Evolutionary conservation across 345 rosid species (phyloP).

Genomic region (Jatropha curcas): DNA sequence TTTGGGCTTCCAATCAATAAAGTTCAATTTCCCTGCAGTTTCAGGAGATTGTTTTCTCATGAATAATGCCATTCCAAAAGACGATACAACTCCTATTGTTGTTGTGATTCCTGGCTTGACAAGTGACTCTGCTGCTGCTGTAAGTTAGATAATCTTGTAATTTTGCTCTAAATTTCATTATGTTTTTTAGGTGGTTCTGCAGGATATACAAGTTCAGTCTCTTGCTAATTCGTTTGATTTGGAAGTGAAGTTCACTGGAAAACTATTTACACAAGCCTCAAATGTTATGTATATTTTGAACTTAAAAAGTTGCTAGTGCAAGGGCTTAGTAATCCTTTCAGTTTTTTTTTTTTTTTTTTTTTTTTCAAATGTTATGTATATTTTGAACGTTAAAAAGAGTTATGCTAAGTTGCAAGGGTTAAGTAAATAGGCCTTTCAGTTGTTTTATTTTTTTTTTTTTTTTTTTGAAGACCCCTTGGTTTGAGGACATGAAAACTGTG

Average conservation of each 20-base stretch:
- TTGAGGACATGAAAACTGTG: too few relatives aligned
- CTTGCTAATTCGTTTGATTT: not conserved
- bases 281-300: not conserved
- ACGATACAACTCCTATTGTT: conserved; percentile 55
- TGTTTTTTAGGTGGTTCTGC: not conserved
- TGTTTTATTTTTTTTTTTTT: too few relatives aligned
- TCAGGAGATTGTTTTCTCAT: conserved; percentile 22
- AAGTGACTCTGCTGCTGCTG: conserved; percentile 67
- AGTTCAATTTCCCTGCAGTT: conserved; percentile 30
- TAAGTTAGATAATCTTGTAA: conserved; percentile 35
- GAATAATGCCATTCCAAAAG: conserved; percentile 35
- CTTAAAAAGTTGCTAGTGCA: not conserved
- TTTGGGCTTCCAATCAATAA: conserved; percentile 5
- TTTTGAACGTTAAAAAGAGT: too few relatives aligned
- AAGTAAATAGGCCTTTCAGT: too few relatives aligned
- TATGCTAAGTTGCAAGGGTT: too few relatives aligned
- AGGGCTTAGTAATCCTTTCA: not conserved
- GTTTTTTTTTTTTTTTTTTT: too few relatives aligned
- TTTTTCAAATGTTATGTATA: too few relatives aligned
- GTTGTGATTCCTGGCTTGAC: conserved; percentile 70
- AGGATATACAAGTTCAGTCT: not conserved
- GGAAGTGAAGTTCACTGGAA: not conserved
- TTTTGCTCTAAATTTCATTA: not conserved
- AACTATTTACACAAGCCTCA: not conserved
- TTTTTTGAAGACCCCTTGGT: too few relatives aligned